A percentile compares a stretch with the other conserved stretches of the same genome.
phyloP scores from a whole-genome alignment of 306 rosid genomes.

The Betula pendula region DNA sequence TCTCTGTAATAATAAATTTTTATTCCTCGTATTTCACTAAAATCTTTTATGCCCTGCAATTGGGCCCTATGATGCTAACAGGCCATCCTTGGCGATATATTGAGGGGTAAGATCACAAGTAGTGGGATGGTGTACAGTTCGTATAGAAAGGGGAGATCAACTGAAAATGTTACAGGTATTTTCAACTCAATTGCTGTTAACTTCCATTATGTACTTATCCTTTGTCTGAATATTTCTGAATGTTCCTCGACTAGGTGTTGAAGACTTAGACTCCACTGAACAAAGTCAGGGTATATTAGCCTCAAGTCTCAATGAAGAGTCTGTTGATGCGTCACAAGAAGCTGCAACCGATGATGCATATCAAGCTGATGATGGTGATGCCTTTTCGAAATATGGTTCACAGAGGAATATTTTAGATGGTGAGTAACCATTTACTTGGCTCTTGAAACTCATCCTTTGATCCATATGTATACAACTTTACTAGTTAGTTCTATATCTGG shows the following conservation, averaged over 20 bases:
- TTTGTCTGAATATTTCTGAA: not conserved
- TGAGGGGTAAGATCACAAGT: constrained; percentile 53
- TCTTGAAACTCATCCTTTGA: not conserved
- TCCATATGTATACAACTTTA: not conserved
- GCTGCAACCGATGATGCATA: constrained; percentile 24
- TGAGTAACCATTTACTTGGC: constrained; percentile 17
- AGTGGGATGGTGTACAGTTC: constrained; percentile 46
- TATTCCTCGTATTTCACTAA: not conserved
- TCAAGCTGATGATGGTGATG: constrained; percentile 23
- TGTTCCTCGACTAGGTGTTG: constrained; percentile 27
- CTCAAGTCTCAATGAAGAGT: constrained; percentile 25
- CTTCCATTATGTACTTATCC: not conserved
- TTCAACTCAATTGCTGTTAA: constrained; percentile 10
- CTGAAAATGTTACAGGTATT: constrained; percentile 44
- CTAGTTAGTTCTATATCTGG: constrained; percentile 1
- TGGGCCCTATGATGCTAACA: constrained; percentile 23
- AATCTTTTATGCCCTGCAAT: not conserved
- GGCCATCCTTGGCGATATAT: constrained; percentile 47
- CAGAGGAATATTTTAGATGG: constrained; percentile 32
- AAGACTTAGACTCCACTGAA: constrained; percentile 35
- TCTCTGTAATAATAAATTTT: not conserved
- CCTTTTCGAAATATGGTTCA: constrained; percentile 31
- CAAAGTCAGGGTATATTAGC: constrained; percentile 30
- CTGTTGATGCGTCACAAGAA: constrained; percentile 15
- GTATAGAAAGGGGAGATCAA: constrained; percentile 32